phyloP scores from a whole-genome alignment of 108 stramenopile genomes.

The Conticribra guillardii region DNA sequence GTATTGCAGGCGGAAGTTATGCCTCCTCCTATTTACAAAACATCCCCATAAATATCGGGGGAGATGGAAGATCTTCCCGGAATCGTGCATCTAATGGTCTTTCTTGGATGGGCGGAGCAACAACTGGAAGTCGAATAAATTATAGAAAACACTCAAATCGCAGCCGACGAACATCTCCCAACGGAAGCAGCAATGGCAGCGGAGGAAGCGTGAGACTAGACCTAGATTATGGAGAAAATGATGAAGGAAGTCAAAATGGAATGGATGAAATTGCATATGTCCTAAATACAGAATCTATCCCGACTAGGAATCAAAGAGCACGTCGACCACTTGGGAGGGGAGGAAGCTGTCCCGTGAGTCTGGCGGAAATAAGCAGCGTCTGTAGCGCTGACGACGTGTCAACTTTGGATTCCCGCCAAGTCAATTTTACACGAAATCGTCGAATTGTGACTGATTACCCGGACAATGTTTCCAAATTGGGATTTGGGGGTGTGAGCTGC shows the following conservation, averaged over 20 bases:
- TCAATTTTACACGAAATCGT: neutral
- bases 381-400: constrained; percentile 2
- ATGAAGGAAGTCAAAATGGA: constrained; percentile 12
- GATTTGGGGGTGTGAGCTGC: constrained; percentile 40
- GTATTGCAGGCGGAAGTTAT: constrained; percentile 34
- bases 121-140: constrained; percentile 14
- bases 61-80: neutral
- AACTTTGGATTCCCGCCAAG: constrained; percentile 4
- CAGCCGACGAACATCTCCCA: neutral
- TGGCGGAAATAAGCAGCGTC: neutral
- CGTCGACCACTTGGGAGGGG: neutral
- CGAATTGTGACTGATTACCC: neutral
- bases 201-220: neutral
- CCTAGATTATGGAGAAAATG: neutral
- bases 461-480: constrained; percentile 26
- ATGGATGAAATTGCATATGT: constrained; percentile 41
- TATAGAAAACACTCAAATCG: constrained; percentile 14
- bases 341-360: neutral
- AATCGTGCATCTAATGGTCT: constrained; percentile 9
- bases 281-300: constrained; percentile 20
- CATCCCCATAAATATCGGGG: constrained; percentile 8
- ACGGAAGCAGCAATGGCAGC: constrained; percentile 7
- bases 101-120: constrained; percentile 20
- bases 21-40: constrained; percentile 25
- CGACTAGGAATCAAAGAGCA: constrained; percentile 13